Percentiles rank a stretch among this genome's conserved stretches.
phyloP scores from a whole-genome alignment of 176 grass and related monocot genomes.

The Lolium perenne region DNA sequence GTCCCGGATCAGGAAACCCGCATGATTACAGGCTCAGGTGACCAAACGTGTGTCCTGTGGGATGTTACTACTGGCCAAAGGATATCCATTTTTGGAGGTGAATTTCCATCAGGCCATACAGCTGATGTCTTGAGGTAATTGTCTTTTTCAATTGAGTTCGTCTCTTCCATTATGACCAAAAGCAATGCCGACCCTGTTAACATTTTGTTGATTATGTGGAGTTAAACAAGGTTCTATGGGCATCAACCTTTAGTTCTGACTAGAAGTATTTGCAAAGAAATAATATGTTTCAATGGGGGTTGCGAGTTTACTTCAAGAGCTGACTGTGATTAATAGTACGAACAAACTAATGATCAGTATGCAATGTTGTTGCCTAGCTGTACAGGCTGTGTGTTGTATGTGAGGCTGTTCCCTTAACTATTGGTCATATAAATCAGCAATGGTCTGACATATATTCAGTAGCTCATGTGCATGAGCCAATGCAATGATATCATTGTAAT shows the following conservation, averaged over 20 bases:
- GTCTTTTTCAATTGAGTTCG: conserved; percentile 30
- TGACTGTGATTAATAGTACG: conserved; percentile 19
- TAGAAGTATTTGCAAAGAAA: conserved; percentile 2
- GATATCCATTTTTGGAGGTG: conserved; percentile 95
- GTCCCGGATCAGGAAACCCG: conserved; percentile 88
- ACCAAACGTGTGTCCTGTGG: conserved; percentile 94
- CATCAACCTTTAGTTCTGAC: background rate
- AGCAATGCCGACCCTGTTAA: background rate
- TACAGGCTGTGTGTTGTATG: background rate
- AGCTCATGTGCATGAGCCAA: background rate
- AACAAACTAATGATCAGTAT: conserved; percentile 5
- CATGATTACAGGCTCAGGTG: conserved; percentile 87
- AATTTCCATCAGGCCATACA: conserved; percentile 99
- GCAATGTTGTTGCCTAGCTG: background rate
- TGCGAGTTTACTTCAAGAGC: conserved; percentile 12
- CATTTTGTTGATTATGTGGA: background rate
- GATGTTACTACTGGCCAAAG: conserved; percentile 97
- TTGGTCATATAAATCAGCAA: conserved; percentile 20
- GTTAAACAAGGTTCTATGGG: background rate
- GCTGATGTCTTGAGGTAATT: conserved; percentile 88
- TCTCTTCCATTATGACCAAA: conserved; percentile 36
- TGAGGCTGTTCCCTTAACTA: background rate
- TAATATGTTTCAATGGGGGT: background rate
- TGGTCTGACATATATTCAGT: background rate
- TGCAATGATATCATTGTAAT: conserved; percentile 1